Evolutionary conservation across 2,329 filamentous ascomycete species (phyloP).

Genomic region (Westerdykella ornata): DNA sequence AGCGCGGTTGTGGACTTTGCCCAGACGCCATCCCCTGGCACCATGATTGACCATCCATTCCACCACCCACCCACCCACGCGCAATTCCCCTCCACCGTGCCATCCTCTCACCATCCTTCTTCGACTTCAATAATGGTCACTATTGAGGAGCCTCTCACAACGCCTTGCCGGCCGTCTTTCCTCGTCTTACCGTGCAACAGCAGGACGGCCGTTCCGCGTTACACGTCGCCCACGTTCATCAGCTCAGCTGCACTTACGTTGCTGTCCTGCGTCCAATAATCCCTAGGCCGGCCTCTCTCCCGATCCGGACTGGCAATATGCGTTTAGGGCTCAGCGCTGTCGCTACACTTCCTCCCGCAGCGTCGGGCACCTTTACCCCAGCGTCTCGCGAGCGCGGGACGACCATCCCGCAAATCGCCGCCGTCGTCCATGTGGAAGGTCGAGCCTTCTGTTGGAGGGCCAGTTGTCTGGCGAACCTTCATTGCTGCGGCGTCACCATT

Average conservation of each 20-base stretch:
- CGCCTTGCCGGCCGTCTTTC: background rate
- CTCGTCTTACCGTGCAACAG: background rate
- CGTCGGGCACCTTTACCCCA: background rate
- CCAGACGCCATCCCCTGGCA: background rate
- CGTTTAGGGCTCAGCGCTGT: constrained; percentile 2
- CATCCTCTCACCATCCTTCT: background rate
- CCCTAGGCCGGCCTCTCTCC: constrained; percentile 3
- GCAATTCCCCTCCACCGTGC: background rate
- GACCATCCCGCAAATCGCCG: background rate
- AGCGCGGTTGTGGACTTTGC: background rate
- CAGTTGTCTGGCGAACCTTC: background rate
- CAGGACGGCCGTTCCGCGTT: constrained; percentile 1
- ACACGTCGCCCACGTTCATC: constrained; percentile 3
- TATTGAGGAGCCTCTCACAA: background rate
- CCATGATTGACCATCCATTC: background rate
- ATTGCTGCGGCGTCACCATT: constrained; percentile 4
- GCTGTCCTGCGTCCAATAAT: constrained; percentile 3
- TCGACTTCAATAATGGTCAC: background rate
- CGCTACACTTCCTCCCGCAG: constrained; percentile 1
- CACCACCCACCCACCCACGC: too few species aligned
- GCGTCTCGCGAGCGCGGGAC: constrained; percentile 1
- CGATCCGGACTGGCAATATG: constrained; percentile 8
- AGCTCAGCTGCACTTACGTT: constrained; percentile 7
- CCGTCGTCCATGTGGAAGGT: background rate
- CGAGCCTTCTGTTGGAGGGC: background rate